Evolutionary conservation across 192 early-diverging fungal genomes (phyloP), one percentile per base, ranked within the genome.

Genomic region (Coemansia sp.): DNA sequence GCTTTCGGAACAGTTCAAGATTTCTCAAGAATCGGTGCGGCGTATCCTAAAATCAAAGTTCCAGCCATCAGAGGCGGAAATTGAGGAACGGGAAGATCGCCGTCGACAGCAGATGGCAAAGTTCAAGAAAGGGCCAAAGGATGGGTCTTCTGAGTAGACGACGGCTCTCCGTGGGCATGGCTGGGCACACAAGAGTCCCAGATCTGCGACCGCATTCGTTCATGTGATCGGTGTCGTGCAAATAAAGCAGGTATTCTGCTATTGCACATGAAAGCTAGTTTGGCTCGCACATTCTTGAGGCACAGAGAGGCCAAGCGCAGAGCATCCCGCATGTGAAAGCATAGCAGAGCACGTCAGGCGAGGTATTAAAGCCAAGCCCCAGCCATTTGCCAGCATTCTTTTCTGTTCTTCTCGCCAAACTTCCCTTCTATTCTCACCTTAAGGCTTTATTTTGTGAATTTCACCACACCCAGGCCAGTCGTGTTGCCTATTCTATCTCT

Each of bases 31-130:
- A 55, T 66, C 82, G 16, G 54, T 85, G 21, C 49, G 73, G 38
- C 78, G 84, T 6, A 85, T 85, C n/a, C 60, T 85, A 49, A 85
- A 83, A 58, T 82, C 82, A 8, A 74, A 65, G 31, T 85, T 73
- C 59, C 61, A 52, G 52, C 79, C 84, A 18, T 56, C 59, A 0
- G 49, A 49, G 30, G 64, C 64, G 24, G 62, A 32, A 0, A 76
- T 60, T 10, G 64, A 75, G 51, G 59, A 76, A 52, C 74, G 81
- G 27, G 82, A 85, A 56, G 44, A 27, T 2, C 71, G 70, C 27
- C 82, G 82, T 49, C 71, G 65, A 49, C 27, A 57, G n/a, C 71
- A 71, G 28, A 74, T 84, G 56, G 54, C 31, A 21, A 51, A 50
- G 56, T 73, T 24, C 53, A 76, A 65, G 49, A 47, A 55, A n/a